Evolutionary conservation across 2,329 filamentous ascomycete species (phyloP).

Genomic region (Stenocarpella maydis): DNA sequence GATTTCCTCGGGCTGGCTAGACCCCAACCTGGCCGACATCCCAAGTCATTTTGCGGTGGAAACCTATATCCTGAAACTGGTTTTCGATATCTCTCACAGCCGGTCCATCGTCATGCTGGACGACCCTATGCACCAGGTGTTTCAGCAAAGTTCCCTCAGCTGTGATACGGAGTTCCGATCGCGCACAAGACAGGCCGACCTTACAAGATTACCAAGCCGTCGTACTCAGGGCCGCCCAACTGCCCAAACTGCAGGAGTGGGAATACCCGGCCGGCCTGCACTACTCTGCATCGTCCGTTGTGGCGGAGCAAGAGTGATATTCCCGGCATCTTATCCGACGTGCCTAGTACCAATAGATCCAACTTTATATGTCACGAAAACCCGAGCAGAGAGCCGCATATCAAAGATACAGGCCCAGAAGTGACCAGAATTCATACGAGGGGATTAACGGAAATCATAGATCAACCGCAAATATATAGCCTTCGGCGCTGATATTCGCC

Average conservation of each 20-base stretch:
- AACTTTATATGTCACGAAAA: too few species aligned
- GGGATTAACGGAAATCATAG: background rate
- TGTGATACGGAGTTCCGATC: too few species aligned
- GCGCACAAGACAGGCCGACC: background rate
- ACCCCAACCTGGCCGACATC: background rate
- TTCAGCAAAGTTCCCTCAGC: too few species aligned
- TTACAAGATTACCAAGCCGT: background rate
- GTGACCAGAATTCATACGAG: background rate
- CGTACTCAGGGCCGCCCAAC: background rate
- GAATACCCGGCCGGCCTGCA: background rate
- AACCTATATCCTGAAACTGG: background rate
- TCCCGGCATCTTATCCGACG: background rate
- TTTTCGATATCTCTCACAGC: background rate
- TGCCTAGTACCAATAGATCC: background rate
- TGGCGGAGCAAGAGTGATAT: slow-evolving; percentile 4
- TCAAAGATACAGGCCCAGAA: background rate
- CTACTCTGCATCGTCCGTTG: background rate
- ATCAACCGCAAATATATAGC: background rate
- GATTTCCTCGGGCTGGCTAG: background rate
- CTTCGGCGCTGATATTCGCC: background rate
- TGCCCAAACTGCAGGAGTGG: background rate
- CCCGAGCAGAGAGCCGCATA: too few species aligned
- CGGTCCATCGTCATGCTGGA: background rate
- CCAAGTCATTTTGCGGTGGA: background rate
- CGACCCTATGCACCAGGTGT: background rate